A percentile compares a stretch with the other conserved stretches of the same genome.
Conservation (phyloP, 225 moss, liverwort and hornwort genomes). For the Pleurozium schreberi region DNA sequence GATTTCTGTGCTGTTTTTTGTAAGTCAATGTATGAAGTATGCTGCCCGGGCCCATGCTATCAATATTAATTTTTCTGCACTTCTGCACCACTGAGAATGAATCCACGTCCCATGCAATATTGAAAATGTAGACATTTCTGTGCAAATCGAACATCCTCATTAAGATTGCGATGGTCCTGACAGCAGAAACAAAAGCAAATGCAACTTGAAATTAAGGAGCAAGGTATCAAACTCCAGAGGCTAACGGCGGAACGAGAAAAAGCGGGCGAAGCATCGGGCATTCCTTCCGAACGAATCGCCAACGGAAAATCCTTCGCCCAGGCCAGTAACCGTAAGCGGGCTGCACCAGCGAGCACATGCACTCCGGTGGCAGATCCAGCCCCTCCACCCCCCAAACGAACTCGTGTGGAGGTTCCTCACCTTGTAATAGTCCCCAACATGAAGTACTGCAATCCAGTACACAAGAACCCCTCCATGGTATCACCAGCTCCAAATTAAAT, state of each 20-base stretch:
- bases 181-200: conserved; percentile 60
- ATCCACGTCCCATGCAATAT: neutral
- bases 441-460: neutral
- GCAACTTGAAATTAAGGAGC: conserved; percentile 72
- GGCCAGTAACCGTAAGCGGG: neutral
- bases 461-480: neutral
- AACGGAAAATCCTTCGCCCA: conserved; percentile 1
- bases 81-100: neutral
- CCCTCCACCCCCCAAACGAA: conserved; percentile 1
- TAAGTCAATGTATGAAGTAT: neutral
- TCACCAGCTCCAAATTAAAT: neutral
- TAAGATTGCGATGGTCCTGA: neutral
- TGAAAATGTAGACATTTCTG: too few species aligned
- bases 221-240: conserved; percentile 58
- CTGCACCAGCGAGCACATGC: neutral
- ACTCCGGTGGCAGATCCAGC: neutral
- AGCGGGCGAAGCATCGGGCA: conserved; percentile 15
- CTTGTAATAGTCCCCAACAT: conserved; percentile 17
- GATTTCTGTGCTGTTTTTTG: neutral
- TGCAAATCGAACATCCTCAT: neutral
- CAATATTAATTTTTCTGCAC: neutral
- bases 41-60: neutral
- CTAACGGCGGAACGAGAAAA: conserved; percentile 59
- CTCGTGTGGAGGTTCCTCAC: conserved; percentile 13
- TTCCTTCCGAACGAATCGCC: conserved; percentile 5